These are phyloP conservation scores for Conidiobolus incongruus DNA, from an alignment of 371 early-diverging fungal species.

Conservation along the genomic window DNA sequence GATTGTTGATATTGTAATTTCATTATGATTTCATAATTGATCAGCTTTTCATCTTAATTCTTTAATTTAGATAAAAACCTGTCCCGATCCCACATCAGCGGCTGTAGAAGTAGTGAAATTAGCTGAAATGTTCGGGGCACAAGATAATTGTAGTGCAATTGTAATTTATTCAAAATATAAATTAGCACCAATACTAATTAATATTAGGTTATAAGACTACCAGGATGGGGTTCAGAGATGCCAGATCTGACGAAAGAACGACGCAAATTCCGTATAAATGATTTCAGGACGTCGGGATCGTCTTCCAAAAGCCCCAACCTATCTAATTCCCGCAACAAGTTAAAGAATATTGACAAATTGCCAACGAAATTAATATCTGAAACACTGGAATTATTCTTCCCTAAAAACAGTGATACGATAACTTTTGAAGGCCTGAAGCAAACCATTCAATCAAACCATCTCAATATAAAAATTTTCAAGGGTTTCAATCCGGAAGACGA, in stretches of 20 bases:
- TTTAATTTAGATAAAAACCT: constrained; percentile 30
- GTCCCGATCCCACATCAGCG: constrained; percentile 24
- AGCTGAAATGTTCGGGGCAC: constrained; percentile 50
- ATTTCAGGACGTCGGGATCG: too few relatives aligned
- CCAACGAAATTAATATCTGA: too few relatives aligned
- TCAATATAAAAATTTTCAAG: too few relatives aligned
- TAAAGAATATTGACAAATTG: too few relatives aligned
- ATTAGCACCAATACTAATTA: not conserved
- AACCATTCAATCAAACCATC: too few relatives aligned
- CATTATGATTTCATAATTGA: constrained; percentile 15
- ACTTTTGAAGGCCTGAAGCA: too few relatives aligned
- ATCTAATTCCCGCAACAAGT: too few relatives aligned
- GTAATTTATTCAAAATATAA: constrained; percentile 9
- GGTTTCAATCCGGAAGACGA: too few relatives aligned
- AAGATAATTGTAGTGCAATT: constrained; percentile 49
- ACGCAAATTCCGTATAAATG: constrained; percentile 30
- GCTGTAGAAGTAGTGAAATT: constrained; percentile 32
- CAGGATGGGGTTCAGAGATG: constrained; percentile 50
- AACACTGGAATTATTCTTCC: too few relatives aligned
- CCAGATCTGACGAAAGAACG: constrained; percentile 40
- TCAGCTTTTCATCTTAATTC: not conserved
- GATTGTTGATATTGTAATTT: too few relatives aligned
- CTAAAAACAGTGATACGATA: too few relatives aligned
- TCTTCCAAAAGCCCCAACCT: too few relatives aligned
- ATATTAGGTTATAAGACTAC: constrained; percentile 38